Evolutionary conservation across 1,284 basidiomycete species (phyloP), one percentile per base, ranked within the genome.

Genomic region (Apiotrichum gracile): DNA sequence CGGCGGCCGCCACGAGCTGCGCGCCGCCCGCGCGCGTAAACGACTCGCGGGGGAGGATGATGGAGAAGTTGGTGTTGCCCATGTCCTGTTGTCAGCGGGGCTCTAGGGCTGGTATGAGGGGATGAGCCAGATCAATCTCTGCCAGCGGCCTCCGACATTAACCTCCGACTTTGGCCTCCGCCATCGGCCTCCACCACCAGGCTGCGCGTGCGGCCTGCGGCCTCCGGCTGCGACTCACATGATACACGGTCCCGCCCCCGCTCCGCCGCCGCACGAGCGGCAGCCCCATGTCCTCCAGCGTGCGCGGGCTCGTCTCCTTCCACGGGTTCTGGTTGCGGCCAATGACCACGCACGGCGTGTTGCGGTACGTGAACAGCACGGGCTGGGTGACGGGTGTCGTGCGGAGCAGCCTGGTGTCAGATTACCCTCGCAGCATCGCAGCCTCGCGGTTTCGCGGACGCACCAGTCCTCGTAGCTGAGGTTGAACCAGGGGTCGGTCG

Each of bases 171-270:
- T n/a, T n/a, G n/a, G n/a, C n/a, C n/a, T n/a, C n/a, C n/a, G n/a
- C n/a, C n/a, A n/a, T n/a, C n/a, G n/a, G n/a, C n/a, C n/a, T n/a
- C n/a, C n/a, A n/a, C n/a, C n/a, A n/a, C n/a, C n/a, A n/a, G n/a
- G n/a, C n/a, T n/a, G n/a, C n/a, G n/a, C n/a, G n/a, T n/a, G n/a
- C n/a, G n/a, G n/a, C 29, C 10, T 38, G 10, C 27, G 16, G 40
- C 35, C 10, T 16, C 37, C 38, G n/a, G 17, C 26, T 16, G 16
- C 16, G 19, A 14, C 87, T 47, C 72, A 93, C 93, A 76, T 97
- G 93, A 70, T 91, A 99, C 4, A 98, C 96, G 0, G 96, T 89
- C 8, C 96, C 96, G n/a, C 96, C 96, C 13, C 96, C 96, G 61
- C 90, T 93, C 53, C 88, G 80, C 56, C 96, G 79, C 41, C 94